Conservation (phyloP, 768 basidiomycete genomes). For the Podaxis sp. region DNA sequence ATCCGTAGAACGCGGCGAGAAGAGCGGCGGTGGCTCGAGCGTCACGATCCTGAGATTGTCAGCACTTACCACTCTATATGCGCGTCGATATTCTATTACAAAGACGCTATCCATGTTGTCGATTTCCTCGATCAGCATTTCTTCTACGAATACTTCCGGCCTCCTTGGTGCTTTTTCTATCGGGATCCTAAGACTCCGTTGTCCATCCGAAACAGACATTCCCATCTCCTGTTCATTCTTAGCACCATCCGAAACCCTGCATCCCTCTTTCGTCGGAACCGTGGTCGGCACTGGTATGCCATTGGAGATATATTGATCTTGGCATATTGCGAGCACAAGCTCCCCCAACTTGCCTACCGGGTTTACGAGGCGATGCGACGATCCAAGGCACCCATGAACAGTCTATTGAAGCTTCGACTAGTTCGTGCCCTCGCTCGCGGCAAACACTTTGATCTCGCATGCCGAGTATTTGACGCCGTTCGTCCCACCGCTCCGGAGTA, state of each 20-base stretch:
- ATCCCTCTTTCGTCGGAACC: background rate
- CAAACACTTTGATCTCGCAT: constrained; percentile 13
- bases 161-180: constrained; percentile 9
- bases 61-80: background rate
- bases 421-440: constrained; percentile 14
- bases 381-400: constrained; percentile 18
- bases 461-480: constrained; percentile 13
- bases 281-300: background rate
- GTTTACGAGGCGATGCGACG: constrained; percentile 19
- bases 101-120: constrained; percentile 14
- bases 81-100: constrained; percentile 8
- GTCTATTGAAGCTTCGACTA: constrained; percentile 18
- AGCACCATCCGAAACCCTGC: constrained; percentile 4
- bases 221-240: constrained; percentile 17
- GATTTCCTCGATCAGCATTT: constrained; percentile 5
- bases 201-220: constrained; percentile 17
- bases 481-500: constrained; percentile 5
- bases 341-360: constrained; percentile 6
- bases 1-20: background rate
- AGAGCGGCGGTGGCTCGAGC: background rate
- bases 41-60: background rate
- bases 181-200: background rate
- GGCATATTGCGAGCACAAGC: constrained; percentile 13
- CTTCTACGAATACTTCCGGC: constrained; percentile 13
- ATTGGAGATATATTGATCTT: constrained; percentile 3